phyloP scores from a whole-genome alignment of 441 rosid genomes.

The Caryocar brasiliense region DNA sequence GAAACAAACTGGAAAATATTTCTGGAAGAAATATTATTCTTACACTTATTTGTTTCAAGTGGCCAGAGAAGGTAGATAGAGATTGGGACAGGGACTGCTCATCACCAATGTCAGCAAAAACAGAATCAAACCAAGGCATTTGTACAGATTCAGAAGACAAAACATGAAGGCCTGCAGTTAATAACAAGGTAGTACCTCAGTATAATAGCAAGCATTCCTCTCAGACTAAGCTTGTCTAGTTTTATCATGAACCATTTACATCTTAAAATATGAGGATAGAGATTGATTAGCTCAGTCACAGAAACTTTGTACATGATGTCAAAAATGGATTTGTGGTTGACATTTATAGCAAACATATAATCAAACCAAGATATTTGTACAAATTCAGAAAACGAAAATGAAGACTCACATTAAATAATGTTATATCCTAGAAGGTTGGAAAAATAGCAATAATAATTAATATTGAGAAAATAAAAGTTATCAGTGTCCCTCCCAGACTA shows the following conservation, averaged over 20 bases:
- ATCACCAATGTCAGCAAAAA: slow-evolving; percentile 93
- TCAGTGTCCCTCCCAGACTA: background rate
- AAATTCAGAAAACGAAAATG: slow-evolving; percentile 73
- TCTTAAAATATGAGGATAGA: background rate
- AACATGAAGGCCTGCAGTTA: slow-evolving; percentile 69
- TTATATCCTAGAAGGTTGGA: background rate
- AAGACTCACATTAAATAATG: slow-evolving; percentile 56
- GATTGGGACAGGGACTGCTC: slow-evolving; percentile 90
- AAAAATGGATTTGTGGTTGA: too few relatives aligned
- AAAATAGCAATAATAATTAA: too few relatives aligned
- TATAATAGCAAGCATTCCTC: background rate
- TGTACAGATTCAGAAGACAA: slow-evolving; percentile 75
- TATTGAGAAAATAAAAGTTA: too few relatives aligned
- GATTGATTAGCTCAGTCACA: background rate
- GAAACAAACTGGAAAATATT: slow-evolving; percentile 1
- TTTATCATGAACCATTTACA: slow-evolving; percentile 3
- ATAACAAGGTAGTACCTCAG: background rate
- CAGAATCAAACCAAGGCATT: slow-evolving; percentile 85
- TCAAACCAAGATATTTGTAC: slow-evolving; percentile 88
- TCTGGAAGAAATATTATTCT: slow-evolving; percentile 21
- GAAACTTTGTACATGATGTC: too few relatives aligned
- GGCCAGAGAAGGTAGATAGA: slow-evolving; percentile 92
- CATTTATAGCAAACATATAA: slow-evolving; percentile 76
- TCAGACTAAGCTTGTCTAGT: background rate
- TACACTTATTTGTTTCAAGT: slow-evolving; percentile 82